Evolutionary conservation across 345 rosid genomes (phyloP).

Genomic region (Pistacia atlantica): DNA sequence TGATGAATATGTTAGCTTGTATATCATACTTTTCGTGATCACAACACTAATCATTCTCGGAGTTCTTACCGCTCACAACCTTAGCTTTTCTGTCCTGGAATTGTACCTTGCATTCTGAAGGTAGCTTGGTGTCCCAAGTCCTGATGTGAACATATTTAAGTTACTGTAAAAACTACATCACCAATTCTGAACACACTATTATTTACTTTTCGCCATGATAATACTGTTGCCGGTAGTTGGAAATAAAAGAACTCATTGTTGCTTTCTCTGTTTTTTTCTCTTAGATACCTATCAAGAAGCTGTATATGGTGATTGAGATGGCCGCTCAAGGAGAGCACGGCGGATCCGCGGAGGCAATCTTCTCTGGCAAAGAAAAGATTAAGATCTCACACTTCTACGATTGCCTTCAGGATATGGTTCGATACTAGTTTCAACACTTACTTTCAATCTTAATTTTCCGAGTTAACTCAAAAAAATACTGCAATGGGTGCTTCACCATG

Average conservation of each 20-base stretch:
- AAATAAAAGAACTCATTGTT: not conserved
- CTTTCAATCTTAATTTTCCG: not conserved
- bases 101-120: not conserved
- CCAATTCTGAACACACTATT: not conserved
- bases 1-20: too few relatives aligned
- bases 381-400: constrained; percentile 69
- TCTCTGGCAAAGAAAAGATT: constrained; percentile 70
- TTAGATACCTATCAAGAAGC: constrained; percentile 77
- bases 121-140: not conserved
- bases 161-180: not conserved
- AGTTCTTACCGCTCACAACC: too few relatives aligned
- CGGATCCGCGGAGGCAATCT: constrained; percentile 77
- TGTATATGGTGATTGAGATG: constrained; percentile 90
- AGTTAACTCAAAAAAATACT: too few relatives aligned
- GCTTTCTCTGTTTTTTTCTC: not conserved
- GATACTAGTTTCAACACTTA: constrained; percentile 35
- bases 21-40: too few relatives aligned
- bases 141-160: not conserved
- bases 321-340: constrained; percentile 92
- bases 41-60: too few relatives aligned
- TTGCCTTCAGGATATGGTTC: constrained; percentile 75
- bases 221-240: not conserved
- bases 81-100: not conserved
- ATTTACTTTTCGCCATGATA: not conserved
- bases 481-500: not conserved